A percentile compares a stretch with the other conserved stretches of the same genome.
These are phyloP conservation scores for Pisolithus thermaeus DNA, from an alignment of 1,284 basidiomycete genomes.

Conservation along the genomic window DNA sequence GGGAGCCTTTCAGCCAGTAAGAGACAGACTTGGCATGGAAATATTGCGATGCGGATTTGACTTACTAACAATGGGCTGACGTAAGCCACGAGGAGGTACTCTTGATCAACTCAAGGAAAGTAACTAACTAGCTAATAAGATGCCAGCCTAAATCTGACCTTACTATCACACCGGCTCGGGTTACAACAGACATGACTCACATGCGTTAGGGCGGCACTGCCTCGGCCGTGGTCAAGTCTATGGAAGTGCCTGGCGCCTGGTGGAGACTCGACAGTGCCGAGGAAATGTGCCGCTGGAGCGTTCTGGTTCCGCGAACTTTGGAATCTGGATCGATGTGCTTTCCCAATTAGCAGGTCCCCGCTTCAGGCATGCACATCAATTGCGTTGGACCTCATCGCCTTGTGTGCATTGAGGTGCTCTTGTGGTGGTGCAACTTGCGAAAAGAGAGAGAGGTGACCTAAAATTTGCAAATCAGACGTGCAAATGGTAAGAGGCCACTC, in stretches of 20 bases:
- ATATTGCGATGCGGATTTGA: no score
- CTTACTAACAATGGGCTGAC: no score
- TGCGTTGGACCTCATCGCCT: constrained; percentile 9
- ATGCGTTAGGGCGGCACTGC: background rate
- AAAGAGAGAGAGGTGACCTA: constrained; percentile 5
- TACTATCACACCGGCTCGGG: no score
- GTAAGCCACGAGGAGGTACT: no score
- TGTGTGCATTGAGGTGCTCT: background rate
- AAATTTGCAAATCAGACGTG: constrained; percentile 10
- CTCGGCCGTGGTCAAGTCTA: background rate
- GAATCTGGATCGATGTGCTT: background rate
- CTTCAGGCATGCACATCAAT: background rate
- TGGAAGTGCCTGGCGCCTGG: background rate
- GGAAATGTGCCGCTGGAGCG: background rate
- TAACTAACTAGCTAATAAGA: no score
- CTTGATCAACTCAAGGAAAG: no score
- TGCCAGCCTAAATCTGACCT: no score
- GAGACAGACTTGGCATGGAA: no score
- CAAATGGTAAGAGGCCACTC: constrained; percentile 4
- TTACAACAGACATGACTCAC: background rate
- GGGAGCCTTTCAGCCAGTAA: no score
- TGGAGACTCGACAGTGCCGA: background rate
- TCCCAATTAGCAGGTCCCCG: background rate
- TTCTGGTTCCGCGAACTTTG: background rate
- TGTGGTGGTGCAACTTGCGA: background rate